Conservation (phyloP, 768 basidiomycete genomes). For the Epithele typhae region DNA sequence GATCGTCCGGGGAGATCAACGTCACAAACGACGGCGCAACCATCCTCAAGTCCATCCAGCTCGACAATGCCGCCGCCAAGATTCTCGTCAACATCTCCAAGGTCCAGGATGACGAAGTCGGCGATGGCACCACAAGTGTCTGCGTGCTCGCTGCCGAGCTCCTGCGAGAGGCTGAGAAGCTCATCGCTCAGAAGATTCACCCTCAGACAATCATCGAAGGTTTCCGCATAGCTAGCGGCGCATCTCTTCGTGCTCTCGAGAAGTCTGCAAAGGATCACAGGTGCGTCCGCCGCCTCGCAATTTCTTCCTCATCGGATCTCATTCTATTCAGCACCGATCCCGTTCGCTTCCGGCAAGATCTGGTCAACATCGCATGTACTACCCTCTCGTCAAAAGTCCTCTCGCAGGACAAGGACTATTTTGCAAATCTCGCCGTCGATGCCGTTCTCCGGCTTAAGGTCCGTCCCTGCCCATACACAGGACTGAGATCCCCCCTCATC, state of each 20-base stretch:
- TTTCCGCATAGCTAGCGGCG: conserved; percentile 84
- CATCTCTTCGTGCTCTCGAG: conserved; percentile 83
- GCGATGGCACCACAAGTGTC: conserved; percentile 91
- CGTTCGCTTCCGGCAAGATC: conserved; percentile 75
- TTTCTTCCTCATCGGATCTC: neutral
- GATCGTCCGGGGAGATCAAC: conserved; percentile 84
- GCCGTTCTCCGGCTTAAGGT: conserved; percentile 92
- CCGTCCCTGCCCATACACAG: neutral
- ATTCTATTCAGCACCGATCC: conserved; percentile 55
- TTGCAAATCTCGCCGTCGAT: conserved; percentile 95
- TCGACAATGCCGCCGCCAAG: conserved; percentile 98
- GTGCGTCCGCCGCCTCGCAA: conserved; percentile 31
- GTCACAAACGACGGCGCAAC: conserved; percentile 99
- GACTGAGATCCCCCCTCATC: conserved; percentile 1
- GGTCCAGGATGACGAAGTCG: conserved; percentile 99
- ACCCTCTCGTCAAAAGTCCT: conserved; percentile 96
- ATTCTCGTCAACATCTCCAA: conserved; percentile 99
- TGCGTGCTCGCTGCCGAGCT: conserved; percentile 91
- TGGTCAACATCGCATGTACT: conserved; percentile 95
- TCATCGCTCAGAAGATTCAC: conserved; percentile 90
- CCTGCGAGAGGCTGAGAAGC: conserved; percentile 90
- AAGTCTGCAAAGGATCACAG: conserved; percentile 77
- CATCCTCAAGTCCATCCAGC: conserved; percentile 93
- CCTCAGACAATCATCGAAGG: conserved; percentile 98
- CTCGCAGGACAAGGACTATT: conserved; percentile 95